phyloP scores from a whole-genome alignment of 2,329 filamentous ascomycete species.

The Pezicula radicicola region DNA sequence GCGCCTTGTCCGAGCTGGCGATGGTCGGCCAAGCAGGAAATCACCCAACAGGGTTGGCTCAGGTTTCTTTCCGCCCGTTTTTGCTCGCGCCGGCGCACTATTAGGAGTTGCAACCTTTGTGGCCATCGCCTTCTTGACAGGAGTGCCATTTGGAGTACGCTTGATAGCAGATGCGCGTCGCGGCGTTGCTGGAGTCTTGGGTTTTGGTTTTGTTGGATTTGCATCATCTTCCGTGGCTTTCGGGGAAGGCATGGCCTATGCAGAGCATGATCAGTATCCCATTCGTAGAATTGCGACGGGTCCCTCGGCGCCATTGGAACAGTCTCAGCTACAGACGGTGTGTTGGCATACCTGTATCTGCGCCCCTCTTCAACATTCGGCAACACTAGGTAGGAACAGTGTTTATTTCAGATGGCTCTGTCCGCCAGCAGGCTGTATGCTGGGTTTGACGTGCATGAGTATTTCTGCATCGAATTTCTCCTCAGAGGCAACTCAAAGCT shows the following conservation, averaged over 20 bases:
- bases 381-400: background rate
- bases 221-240: slow-evolving; percentile 2
- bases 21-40: slow-evolving; percentile 55
- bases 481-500: background rate
- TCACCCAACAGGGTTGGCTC: slow-evolving; percentile 52
- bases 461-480: background rate
- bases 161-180: slow-evolving; percentile 12
- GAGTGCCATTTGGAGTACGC: slow-evolving; percentile 17
- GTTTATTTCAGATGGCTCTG: background rate
- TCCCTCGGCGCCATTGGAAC: background rate
- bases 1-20: slow-evolving; percentile 53
- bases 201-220: slow-evolving; percentile 3
- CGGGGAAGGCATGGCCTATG: slow-evolving; percentile 6
- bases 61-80: slow-evolving; percentile 16
- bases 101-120: slow-evolving; percentile 18
- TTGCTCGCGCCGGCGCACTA: slow-evolving; percentile 21
- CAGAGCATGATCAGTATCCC: background rate
- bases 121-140: slow-evolving; percentile 12
- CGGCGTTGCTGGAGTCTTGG: slow-evolving; percentile 8
- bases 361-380: background rate
- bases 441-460: background rate
- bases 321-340: background rate
- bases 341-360: background rate
- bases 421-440: background rate
- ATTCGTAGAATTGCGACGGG: background rate